Percentiles rank a stretch among this genome's conserved stretches.
Evolutionary conservation across 1,284 basidiomycete species (phyloP).

Genomic region (Trametes pubescens): DNA sequence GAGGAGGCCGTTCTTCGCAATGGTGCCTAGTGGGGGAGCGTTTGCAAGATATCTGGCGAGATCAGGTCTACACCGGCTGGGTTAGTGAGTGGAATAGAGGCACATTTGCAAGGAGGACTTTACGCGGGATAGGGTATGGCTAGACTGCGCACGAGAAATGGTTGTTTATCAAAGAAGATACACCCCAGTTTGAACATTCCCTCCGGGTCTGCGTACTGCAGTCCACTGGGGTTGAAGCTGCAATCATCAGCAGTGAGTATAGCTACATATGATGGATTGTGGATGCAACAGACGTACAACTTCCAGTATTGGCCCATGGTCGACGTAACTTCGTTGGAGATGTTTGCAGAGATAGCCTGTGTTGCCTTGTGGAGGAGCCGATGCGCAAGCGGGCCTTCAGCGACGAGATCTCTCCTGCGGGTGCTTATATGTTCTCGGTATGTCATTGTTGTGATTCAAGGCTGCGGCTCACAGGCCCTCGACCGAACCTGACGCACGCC

Average conservation of each 20-base stretch:
- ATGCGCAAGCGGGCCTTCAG: too few relatives aligned
- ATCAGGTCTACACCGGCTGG: slow-evolving; percentile 7
- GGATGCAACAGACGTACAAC: not conserved
- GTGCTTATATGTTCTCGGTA: too few relatives aligned
- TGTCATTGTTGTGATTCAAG: too few relatives aligned
- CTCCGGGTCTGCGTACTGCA: not conserved
- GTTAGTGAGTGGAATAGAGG: not conserved
- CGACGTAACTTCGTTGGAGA: too few relatives aligned
- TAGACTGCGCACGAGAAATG: not conserved
- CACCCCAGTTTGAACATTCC: not conserved
- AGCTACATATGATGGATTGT: too few relatives aligned
- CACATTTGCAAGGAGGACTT: not conserved
- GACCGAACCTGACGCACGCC: too few relatives aligned
- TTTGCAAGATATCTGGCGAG: slow-evolving; percentile 9
- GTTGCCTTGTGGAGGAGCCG: too few relatives aligned
- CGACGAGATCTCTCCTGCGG: too few relatives aligned
- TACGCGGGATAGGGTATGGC: not conserved
- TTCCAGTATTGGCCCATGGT: slow-evolving; percentile 2
- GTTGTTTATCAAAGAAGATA: not conserved
- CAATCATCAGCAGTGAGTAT: not conserved
- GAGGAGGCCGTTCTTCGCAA: slow-evolving; percentile 10
- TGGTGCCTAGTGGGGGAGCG: not conserved
- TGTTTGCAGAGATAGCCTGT: too few relatives aligned
- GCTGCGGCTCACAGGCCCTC: too few relatives aligned
- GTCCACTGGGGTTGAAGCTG: not conserved